Evolutionary conservation across 768 basidiomycete genomes (phyloP), one percentile per base, ranked within the genome.

Genomic region (Gelatoporia subvermispora): DNA sequence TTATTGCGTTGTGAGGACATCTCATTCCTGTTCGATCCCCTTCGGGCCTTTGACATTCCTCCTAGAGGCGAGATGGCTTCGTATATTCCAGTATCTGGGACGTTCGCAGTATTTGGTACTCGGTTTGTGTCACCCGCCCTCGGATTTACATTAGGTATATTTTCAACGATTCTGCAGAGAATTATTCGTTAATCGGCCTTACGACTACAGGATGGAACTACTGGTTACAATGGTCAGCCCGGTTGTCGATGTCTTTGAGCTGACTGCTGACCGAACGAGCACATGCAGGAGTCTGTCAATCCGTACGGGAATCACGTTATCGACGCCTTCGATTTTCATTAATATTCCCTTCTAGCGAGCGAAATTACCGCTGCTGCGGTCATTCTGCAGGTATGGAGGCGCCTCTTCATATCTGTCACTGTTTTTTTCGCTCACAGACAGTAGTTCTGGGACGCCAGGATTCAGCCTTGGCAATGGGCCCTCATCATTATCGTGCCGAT

Each of bases 21-120:
- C 7, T 13, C 5, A 31, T 13, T 13, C 13, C 7, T 13, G 13
- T 31, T 31, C 28, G 5, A 31, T 13, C 7, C 7, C 5, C 28
- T 5, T 7, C 13, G 28, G 23, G 10, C n/a, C 28, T 46, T 16
- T 3, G 13, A 38, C 11, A 21, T 13, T 9, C 16, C 24, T 22
- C 25, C 38, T 25, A 79, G 77, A 25, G 82, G 82, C 10, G 82
- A 84, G 59, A 84, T 86, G 82, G 71, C 81, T 18, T 72, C 78
- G 16, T 76, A 82, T 66, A 82, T 72, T 49, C 81, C 79, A 0
- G 77, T 83, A 21, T 77, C 78, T 21, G 82, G 80, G 28, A 76
- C 78, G 28, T 82, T 83, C 60, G 76, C 81, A 16, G 66, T 70
- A 18, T 80, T 82, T 50, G 79, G 78, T 1, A 66, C 71, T 17